Conservation (phyloP, 2,329 filamentous ascomycete species). For the Elsinoe batatas region DNA sequence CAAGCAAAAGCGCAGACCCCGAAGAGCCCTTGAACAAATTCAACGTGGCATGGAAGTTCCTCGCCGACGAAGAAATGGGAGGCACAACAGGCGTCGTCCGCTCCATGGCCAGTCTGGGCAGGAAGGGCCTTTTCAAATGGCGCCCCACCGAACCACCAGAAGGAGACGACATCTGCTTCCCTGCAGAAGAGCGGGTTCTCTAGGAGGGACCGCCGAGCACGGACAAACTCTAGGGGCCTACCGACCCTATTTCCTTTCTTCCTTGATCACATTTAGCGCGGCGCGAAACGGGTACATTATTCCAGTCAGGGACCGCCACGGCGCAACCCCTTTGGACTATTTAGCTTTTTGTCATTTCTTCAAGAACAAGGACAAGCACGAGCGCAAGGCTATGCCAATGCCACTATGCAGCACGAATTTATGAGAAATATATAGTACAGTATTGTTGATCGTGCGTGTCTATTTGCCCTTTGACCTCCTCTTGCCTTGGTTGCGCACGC, state of each 20-base stretch:
- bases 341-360: no score
- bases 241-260: not conserved
- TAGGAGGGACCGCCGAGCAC: no score
- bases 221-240: not conserved
- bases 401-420: constrained; percentile 5
- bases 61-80: constrained; percentile 36
- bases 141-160: not conserved
- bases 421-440: constrained; percentile 2
- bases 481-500: constrained; percentile 85
- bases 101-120: constrained; percentile 40
- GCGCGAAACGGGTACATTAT: not conserved
- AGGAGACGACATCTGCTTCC: no score
- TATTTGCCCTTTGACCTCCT: constrained; percentile 42
- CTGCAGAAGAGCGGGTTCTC: no score
- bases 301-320: not conserved
- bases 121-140: constrained; percentile 21
- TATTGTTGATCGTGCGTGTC: not conserved
- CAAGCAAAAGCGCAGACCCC: constrained; percentile 23
- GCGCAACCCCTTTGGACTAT: not conserved
- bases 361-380: no score
- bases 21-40: constrained; percentile 36
- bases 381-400: not conserved
- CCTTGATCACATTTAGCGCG: not conserved
- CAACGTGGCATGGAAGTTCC: constrained; percentile 39
- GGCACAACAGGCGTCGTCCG: constrained; percentile 40